Percentiles rank a stretch among this genome's conserved stretches.
These are phyloP conservation scores for Neltuma alba DNA, from an alignment of 306 rosid genomes.

Conservation along the genomic window DNA sequence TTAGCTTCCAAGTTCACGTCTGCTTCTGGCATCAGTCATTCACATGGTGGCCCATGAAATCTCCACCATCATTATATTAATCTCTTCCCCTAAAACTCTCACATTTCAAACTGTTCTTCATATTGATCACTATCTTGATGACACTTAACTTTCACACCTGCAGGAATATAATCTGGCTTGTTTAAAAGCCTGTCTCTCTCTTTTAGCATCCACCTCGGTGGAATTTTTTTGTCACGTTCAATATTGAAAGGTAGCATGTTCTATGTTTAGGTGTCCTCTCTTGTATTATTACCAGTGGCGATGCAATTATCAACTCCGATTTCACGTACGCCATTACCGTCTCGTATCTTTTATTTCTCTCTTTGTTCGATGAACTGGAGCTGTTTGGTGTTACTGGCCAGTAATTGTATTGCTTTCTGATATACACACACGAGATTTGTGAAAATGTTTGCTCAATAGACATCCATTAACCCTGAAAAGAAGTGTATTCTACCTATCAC, in stretches of 20 bases:
- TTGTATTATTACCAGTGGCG: conserved; percentile 6
- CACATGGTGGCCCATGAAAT: conserved; percentile 31
- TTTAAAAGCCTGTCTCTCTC: not conserved
- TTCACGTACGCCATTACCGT: not conserved
- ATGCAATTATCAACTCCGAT: conserved; percentile 16
- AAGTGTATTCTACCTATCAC: not conserved
- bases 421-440: not conserved
- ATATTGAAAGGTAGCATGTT: conserved; percentile 28
- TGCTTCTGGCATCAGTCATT: not conserved
- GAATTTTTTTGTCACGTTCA: not conserved
- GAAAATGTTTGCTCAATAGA: not conserved
- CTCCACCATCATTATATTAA: not conserved
- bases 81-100: not conserved
- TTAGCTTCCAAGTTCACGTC: conserved; percentile 48
- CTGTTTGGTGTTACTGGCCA: not conserved
- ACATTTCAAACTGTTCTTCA: not conserved
- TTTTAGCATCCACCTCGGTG: not conserved
- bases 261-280: conserved; percentile 21
- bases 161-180: no score
- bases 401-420: conserved; percentile 22
- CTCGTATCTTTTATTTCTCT: not conserved
- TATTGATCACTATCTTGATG: not conserved
- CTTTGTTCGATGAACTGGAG: not conserved
- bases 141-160: not conserved
- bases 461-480: not conserved